Conservation (phyloP, 257 asterid species). For the Handroanthus guayacan region DNA sequence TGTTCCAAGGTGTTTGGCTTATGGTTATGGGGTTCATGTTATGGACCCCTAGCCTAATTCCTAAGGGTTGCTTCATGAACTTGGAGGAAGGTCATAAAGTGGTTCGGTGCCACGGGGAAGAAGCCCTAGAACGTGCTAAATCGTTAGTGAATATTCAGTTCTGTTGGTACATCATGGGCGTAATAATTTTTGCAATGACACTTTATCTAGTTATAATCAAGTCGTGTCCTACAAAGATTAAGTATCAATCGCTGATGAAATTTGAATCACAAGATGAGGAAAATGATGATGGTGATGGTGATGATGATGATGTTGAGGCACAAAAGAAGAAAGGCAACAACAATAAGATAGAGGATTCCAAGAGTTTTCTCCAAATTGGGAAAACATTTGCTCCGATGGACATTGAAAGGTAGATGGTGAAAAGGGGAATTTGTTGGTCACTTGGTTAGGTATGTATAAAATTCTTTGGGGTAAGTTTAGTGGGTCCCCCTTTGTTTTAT, state of each 20-base stretch:
- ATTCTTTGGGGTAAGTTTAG: background rate
- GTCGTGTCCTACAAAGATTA: constrained; percentile 39
- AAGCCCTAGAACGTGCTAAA: constrained; percentile 57
- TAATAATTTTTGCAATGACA: constrained; percentile 36
- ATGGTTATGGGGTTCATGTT: constrained; percentile 65
- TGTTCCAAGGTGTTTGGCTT: constrained; percentile 70
- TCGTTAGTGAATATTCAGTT: constrained; percentile 58
- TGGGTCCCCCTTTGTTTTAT: constrained; percentile 9
- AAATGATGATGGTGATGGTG: constrained; percentile 35
- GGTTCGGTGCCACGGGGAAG: constrained; percentile 51
- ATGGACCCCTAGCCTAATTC: constrained; percentile 54
- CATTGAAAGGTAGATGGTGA: constrained; percentile 36
- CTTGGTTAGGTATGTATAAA: constrained; percentile 7
- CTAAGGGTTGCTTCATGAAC: constrained; percentile 52
- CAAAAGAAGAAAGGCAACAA: constrained; percentile 34
- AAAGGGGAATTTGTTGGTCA: background rate
- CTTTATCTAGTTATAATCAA: constrained; percentile 42
- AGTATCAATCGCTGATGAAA: constrained; percentile 39
- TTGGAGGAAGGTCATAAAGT: constrained; percentile 55
- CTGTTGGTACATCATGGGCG: constrained; percentile 55
- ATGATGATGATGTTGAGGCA: constrained; percentile 50
- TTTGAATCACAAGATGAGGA: constrained; percentile 40
- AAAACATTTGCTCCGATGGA: constrained; percentile 20
- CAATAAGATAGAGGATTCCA: constrained; percentile 18
- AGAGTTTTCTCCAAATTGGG: constrained; percentile 39